phyloP scores from a whole-genome alignment of 2,329 filamentous ascomycete species.

The Lecanosticta acicola region DNA sequence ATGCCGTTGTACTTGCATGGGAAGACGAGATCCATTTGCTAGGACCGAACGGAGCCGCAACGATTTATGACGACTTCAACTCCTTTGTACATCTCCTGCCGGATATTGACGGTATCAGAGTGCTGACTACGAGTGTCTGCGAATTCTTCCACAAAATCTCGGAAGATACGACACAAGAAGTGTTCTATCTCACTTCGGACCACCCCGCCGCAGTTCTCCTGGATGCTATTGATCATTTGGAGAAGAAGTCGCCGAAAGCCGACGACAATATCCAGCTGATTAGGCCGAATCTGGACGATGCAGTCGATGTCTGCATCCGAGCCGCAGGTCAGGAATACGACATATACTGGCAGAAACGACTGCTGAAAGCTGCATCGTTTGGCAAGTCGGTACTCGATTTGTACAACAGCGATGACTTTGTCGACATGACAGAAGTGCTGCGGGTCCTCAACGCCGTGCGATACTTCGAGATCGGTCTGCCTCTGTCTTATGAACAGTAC shows the following conservation, averaged over 20 bases:
- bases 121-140: constrained; percentile 90
- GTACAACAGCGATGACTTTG: constrained; percentile 97
- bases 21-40: constrained; percentile 96
- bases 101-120: constrained; percentile 80
- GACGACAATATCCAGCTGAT: constrained; percentile 98
- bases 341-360: constrained; percentile 85
- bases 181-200: constrained; percentile 82
- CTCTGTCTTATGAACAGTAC: constrained; percentile 90
- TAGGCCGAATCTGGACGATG: constrained; percentile 77
- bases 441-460: constrained; percentile 88
- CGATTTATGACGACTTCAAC: constrained; percentile 69
- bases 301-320: constrained; percentile 88
- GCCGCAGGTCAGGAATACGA: constrained; percentile 90
- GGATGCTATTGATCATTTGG: constrained; percentile 84
- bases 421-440: constrained; percentile 93
- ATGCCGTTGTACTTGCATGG: constrained; percentile 90
- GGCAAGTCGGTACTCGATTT: constrained; percentile 95
- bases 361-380: constrained; percentile 94
- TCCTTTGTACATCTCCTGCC: constrained; percentile 82
- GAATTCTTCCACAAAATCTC: constrained; percentile 96
- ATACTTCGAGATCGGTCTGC: constrained; percentile 84
- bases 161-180: constrained; percentile 59
- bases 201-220: constrained; percentile 87
- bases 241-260: constrained; percentile 90
- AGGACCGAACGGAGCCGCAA: constrained; percentile 71